phyloP scores from a whole-genome alignment of 192 early-diverging fungal genomes.

The Coemansia sp. region DNA sequence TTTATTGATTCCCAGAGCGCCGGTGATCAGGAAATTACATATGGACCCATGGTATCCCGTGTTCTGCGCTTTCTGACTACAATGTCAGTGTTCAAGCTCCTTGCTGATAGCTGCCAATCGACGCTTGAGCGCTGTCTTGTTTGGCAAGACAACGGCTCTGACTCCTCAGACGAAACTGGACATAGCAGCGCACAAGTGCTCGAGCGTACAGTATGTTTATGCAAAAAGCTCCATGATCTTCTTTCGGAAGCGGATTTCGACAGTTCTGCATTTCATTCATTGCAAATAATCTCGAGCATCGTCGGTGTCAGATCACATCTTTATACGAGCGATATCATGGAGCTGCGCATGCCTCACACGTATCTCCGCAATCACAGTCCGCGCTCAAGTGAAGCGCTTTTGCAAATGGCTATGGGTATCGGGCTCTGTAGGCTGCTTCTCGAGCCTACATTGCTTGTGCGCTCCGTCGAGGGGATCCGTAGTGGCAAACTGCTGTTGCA shows the following conservation, averaged over 20 bases:
- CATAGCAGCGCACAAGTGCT: not conserved
- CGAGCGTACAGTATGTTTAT: not conserved
- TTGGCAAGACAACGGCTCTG: not conserved
- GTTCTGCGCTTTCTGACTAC: slow-evolving; percentile 15
- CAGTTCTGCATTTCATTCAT: slow-evolving; percentile 8
- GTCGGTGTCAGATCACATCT: slow-evolving; percentile 24
- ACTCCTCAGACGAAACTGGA: not conserved
- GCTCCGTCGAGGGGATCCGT: not conserved
- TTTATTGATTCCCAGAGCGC: too few species aligned
- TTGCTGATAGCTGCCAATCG: slow-evolving; percentile 3
- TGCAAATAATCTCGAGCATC: slow-evolving; percentile 26
- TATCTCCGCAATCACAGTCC: slow-evolving; percentile 34
- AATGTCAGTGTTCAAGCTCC: slow-evolving; percentile 9
- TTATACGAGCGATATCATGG: slow-evolving; percentile 5
- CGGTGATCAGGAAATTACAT: slow-evolving; percentile 4
- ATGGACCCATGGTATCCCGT: slow-evolving; percentile 5
- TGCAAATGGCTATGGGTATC: slow-evolving; percentile 24
- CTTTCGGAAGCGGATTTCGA: slow-evolving; percentile 1
- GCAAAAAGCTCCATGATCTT: not conserved
- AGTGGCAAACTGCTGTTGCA: not conserved
- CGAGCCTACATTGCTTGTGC: slow-evolving; percentile 17
- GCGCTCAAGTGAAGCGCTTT: slow-evolving; percentile 32
- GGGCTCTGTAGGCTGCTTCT: slow-evolving; percentile 25
- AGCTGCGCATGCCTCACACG: slow-evolving; percentile 26
- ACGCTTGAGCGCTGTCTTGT: slow-evolving; percentile 14